phyloP scores from a whole-genome alignment of 129 eudicot genomes.

The Arctium minus region DNA sequence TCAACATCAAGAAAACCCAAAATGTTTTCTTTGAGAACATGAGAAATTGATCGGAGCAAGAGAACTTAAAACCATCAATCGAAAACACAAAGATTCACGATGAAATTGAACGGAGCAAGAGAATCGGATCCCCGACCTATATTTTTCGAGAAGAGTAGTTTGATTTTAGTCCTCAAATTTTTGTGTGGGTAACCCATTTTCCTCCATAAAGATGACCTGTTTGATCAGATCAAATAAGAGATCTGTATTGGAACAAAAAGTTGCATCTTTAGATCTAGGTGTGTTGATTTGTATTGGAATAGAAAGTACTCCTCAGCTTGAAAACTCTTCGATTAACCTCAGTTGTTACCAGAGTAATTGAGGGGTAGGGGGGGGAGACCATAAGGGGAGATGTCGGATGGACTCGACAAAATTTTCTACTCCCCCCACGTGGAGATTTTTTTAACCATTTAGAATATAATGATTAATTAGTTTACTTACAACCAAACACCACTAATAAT shows the following conservation, averaged over 20 bases:
- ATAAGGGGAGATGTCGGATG: too few relatives aligned
- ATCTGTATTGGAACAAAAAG: not conserved
- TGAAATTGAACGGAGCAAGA: too few relatives aligned
- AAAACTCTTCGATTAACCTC: not conserved
- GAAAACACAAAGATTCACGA: not conserved
- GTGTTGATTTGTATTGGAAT: too few relatives aligned
- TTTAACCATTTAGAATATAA: too few relatives aligned
- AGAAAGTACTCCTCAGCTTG: too few relatives aligned
- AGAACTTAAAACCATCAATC: not conserved
- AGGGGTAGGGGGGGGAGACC: not conserved
- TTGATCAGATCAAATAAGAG: not conserved
- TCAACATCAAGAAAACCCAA: too few relatives aligned
- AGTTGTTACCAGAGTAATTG: not conserved
- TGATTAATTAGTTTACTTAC: too few relatives aligned
- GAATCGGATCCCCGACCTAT: not conserved
- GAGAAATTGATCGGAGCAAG: too few relatives aligned
- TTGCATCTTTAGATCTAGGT: not conserved
- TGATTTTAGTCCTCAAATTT: not conserved
- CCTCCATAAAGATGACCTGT: not conserved
- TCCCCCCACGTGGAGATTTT: too few relatives aligned
- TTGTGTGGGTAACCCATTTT: not conserved
- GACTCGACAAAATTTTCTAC: too few relatives aligned
- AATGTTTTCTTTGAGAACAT: too few relatives aligned
- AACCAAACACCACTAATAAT: too few relatives aligned
- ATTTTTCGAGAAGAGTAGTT: not conserved